phyloP scores from a whole-genome alignment of 306 rosid species.

The Coriaria nepalensis region DNA sequence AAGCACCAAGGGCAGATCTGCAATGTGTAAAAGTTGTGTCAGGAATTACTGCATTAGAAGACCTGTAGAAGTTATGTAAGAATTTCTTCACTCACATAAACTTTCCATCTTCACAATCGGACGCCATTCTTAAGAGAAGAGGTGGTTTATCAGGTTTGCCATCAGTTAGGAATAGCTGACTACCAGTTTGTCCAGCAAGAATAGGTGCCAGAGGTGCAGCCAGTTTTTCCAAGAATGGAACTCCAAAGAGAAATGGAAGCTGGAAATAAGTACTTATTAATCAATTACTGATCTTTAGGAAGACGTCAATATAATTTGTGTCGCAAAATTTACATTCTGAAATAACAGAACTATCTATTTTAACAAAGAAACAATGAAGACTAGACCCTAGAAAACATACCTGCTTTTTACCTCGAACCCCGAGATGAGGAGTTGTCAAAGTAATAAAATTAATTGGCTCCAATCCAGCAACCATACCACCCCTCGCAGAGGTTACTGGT shows the following conservation, averaged over 20 bases:
- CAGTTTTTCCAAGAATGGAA: conserved; percentile 72
- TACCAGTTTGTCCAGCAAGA: conserved; percentile 76
- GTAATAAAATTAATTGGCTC: conserved; percentile 89
- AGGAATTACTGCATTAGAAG: background rate
- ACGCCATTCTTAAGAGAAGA: conserved; percentile 87
- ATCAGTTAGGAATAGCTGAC: conserved; percentile 88
- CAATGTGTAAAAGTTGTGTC: conserved; percentile 14
- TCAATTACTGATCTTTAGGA: background rate
- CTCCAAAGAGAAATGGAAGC: conserved; percentile 86
- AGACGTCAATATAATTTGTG: no score
- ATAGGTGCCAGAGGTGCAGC: conserved; percentile 78
- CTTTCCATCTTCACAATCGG: conserved; percentile 68
- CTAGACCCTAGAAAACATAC: conserved; percentile 30
- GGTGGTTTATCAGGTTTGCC: conserved; percentile 81
- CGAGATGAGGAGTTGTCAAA: conserved; percentile 94
- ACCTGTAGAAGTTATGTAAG: background rate
- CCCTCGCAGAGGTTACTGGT: conserved; percentile 24
- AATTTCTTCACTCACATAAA: conserved; percentile 49
- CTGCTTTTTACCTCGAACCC: conserved; percentile 87
- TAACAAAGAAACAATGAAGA: conserved; percentile 6
- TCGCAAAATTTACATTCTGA: background rate
- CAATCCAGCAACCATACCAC: conserved; percentile 65
- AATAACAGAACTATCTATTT: background rate
- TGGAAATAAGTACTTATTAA: conserved; percentile 18
- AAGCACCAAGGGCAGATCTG: conserved; percentile 83